Evolutionary conservation across 345 rosid species (phyloP).

Genomic region (Syzygium oleosum): DNA sequence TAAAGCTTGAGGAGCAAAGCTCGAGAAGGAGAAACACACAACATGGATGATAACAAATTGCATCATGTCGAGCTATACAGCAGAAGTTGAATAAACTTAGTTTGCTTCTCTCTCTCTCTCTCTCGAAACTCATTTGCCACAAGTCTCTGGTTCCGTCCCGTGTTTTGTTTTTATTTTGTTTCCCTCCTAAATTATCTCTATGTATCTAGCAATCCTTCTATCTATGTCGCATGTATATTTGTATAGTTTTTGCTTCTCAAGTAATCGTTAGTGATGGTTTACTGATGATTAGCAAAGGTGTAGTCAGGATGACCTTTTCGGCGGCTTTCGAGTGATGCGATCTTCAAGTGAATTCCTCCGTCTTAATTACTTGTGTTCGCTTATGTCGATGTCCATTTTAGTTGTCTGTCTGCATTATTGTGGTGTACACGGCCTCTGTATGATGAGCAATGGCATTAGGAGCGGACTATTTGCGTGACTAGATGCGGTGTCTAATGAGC

Average conservation of each 20-base stretch:
- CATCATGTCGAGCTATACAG: background rate
- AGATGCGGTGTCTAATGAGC: background rate
- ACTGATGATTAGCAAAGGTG: background rate
- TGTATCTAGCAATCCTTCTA: background rate
- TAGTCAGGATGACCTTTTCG: background rate
- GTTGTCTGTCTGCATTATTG: background rate
- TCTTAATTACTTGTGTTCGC: background rate
- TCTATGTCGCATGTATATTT: background rate
- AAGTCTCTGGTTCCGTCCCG: background rate
- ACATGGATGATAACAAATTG: background rate
- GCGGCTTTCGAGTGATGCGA: background rate
- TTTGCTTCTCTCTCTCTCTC: background rate
- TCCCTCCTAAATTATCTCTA: background rate
- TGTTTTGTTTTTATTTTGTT: background rate
- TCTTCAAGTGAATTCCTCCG: background rate
- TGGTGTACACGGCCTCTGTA: background rate
- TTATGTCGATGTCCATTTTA: background rate
- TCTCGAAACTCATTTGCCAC: background rate
- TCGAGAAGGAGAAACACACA: background rate
- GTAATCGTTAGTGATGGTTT: background rate
- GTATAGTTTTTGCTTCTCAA: background rate
- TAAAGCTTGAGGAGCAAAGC: background rate
- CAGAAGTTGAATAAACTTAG: background rate
- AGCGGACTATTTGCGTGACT: background rate
- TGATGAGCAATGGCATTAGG: background rate